These are phyloP conservation scores for Solanum hybrid DNA, from an alignment of 305 asterid species.

Conservation along the genomic window DNA sequence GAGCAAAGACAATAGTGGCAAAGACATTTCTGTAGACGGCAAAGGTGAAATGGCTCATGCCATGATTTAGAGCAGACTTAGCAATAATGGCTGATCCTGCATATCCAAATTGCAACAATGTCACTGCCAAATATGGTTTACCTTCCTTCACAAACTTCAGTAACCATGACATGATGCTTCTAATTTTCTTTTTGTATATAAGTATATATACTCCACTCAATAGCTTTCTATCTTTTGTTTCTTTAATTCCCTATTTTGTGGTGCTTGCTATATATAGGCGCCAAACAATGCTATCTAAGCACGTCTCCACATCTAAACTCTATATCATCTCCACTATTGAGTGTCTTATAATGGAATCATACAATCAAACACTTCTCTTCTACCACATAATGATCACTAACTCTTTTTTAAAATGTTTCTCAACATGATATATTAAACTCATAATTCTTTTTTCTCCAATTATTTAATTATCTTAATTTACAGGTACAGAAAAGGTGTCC, in stretches of 20 bases:
- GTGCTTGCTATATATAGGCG: not conserved
- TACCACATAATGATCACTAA: not conserved
- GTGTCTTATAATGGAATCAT: not conserved
- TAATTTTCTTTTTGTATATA: not conserved
- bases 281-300: not conserved
- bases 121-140: slow-evolving; percentile 43
- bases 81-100: slow-evolving; percentile 58
- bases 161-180: not conserved
- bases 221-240: not conserved
- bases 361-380: not conserved
- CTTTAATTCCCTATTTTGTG: not conserved
- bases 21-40: slow-evolving; percentile 45
- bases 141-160: slow-evolving; percentile 18
- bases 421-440: not conserved
- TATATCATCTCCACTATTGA: not conserved
- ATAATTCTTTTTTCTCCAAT: not conserved
- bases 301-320: not conserved
- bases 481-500: not conserved
- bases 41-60: slow-evolving; percentile 54
- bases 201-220: not conserved
- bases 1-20: slow-evolving; percentile 41
- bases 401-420: not conserved
- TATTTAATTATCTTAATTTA: not conserved
- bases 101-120: slow-evolving; percentile 46
- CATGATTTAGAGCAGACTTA: slow-evolving; percentile 48